A percentile compares a stretch with the other conserved stretches of the same genome.
Conservation (phyloP, 2,329 filamentous ascomycete species). For the Nectriaceae sp. region DNA sequence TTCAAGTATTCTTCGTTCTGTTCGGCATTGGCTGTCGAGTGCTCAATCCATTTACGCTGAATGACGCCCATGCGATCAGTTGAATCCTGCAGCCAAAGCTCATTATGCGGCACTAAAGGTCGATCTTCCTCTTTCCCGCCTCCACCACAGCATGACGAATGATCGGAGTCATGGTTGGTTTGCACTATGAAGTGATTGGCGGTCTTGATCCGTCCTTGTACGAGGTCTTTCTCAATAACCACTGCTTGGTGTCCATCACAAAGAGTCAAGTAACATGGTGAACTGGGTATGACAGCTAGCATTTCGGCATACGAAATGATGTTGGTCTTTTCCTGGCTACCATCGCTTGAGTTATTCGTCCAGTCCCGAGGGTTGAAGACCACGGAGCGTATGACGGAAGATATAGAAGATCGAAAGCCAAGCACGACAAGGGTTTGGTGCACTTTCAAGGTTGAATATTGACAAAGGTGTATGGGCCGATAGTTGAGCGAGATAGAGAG, state of each 20-base stretch:
- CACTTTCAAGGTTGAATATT: constrained; percentile 4
- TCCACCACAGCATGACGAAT: constrained; percentile 2
- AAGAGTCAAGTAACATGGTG: constrained; percentile 11
- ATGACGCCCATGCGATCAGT: constrained; percentile 11
- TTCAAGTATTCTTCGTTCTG: not conserved
- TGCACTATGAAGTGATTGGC: constrained; percentile 53
- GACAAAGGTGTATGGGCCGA: constrained; percentile 8
- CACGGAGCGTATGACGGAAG: constrained; percentile 6
- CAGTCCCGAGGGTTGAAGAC: not conserved
- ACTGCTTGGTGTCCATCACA: constrained; percentile 8
- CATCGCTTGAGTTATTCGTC: not conserved
- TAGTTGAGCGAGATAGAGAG: constrained; percentile 11
- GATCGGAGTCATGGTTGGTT: constrained; percentile 55
- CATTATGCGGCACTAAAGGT: constrained; percentile 4
- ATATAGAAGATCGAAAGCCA: constrained; percentile 9
- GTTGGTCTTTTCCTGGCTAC: not conserved
- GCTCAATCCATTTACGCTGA: constrained; percentile 7
- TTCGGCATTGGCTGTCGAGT: not conserved
- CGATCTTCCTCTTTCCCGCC: not conserved
- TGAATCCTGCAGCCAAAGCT: constrained; percentile 12
- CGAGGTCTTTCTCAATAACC: constrained; percentile 12
- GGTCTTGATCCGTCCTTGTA: constrained; percentile 41
- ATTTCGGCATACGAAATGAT: not conserved
- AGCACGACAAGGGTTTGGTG: constrained; percentile 9
- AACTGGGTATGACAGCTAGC: constrained; percentile 1